Base-by-base conservation (phyloP, 768 basidiomycete species). In the Amanita thiersii region DNA sequence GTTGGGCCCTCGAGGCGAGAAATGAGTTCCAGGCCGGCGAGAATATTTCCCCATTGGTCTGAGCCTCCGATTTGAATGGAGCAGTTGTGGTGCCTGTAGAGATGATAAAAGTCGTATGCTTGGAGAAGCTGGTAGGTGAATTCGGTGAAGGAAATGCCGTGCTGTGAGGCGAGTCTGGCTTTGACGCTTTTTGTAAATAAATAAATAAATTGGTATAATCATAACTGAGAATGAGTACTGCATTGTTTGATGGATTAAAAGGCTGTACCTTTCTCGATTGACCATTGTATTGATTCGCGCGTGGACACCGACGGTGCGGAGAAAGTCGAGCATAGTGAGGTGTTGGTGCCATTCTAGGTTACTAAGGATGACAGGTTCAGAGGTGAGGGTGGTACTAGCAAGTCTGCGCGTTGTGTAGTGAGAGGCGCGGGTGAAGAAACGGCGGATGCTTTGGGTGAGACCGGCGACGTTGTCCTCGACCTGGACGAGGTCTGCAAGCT, bases 11-110 rank as follows among this genome's bases (percentile, higher is more conserved):
- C 20, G 38, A 28, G 15, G 60, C 47, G 43, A 72, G 77, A 73
- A 53, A 98, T 93, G 43, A 99, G 75, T 43, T 97, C 91, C 24
- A 97, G 68, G 15, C 96, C 96, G 19, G 89, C 86, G 21, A 94
- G 64, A 49, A 99, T 97, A 56, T 99, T 99, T 11, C 96, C 96
- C 87, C 92, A 96, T 59, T 99, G 96, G 59, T 99, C 96, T 0
- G 91, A 93, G 7, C 96, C 96, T 37, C 96, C 96, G 30, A 98
- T 64, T 60, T 99, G 96, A 31, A 96, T 75, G 10, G 75, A 74
- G 59, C 94, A 97, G 3, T 68, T 69, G 39, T 74, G 67, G 15
- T 71, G 58, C 48, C 69, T 68, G 56, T 85, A 64, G 6, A 99
- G 71, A 51, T 80, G 68, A 50, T 83, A 75, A 62, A 96, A 99